Base-by-base conservation (phyloP, 345 rosid species). In the Moricandia arvensis region DNA sequence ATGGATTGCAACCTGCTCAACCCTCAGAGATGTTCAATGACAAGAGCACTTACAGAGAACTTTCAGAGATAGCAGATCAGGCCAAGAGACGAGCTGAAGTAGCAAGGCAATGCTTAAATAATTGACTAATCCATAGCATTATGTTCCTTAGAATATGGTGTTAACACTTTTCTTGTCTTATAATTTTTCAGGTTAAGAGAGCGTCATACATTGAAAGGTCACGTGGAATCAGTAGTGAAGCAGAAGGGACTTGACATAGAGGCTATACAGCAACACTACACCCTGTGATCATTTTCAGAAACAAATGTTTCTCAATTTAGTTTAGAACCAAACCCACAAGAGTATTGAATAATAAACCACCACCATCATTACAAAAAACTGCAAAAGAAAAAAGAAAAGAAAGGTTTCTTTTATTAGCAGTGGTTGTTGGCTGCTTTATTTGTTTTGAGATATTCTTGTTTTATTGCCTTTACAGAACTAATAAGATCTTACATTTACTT, bases 71-170 rank as follows among this genome's bases (percentile, higher is more conserved):
- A 10, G 98, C 95, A 8, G 98, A 91, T 63, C 98, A 91, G 61
- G 98, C 98, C 60, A 91, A 83, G 82, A 86, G 85, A 75, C 89
- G 96, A 5, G 97, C 98, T 8, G 97, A 94, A 83, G 94, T 90
- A 10, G 98, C 96, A 45, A 87, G 97, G 97, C 81, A 66, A 86
- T 8, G 41, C 61, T 57, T 58, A 13, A 62, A 38, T 54, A 74
- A 62, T 75, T 21, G 30, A 71, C 49, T 45, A 10, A 1, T 15
- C 60, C 54, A 29, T 26, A 55, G 6, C 16, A 12, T 53, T 47
- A 0, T 26, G 38, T 77, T 57, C 38, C 24, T 66, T 26, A 37
- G 74, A 67, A 67, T 31, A 67, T 37, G 69, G 53, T 7, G 3
- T 47, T 47, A n/a, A 47, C 18, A 47, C 17, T 47, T 47, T n/a